Conservation (phyloP, 768 basidiomycete genomes). For the Suillus bovinus region DNA sequence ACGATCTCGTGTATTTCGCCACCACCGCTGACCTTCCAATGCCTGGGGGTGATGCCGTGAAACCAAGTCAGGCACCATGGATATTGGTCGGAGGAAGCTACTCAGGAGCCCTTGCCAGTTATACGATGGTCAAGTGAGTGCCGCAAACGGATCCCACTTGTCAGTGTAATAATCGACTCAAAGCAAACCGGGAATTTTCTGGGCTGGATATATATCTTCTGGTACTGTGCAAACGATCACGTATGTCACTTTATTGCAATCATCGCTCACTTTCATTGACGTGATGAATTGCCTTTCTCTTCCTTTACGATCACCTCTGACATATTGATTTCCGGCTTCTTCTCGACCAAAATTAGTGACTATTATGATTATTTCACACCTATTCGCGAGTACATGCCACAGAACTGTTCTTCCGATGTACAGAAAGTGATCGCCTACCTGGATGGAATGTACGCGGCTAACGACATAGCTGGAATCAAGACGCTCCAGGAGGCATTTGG, state of each 20-base stretch:
- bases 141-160: neutral
- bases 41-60: constrained; percentile 61
- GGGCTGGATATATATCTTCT: constrained; percentile 46
- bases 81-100: constrained; percentile 44
- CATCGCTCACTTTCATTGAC: constrained; percentile 27
- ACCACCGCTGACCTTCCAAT: constrained; percentile 65
- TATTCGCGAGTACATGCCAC: constrained; percentile 63
- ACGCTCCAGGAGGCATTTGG: constrained; percentile 59
- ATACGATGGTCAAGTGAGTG: constrained; percentile 68
- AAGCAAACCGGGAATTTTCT: constrained; percentile 41
- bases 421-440: constrained; percentile 61
- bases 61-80: constrained; percentile 52
- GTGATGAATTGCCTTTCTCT: neutral
- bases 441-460: constrained; percentile 53
- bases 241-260: constrained; percentile 33
- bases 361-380: constrained; percentile 60
- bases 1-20: constrained; percentile 73
- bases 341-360: constrained; percentile 14
- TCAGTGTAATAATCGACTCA: constrained; percentile 9
- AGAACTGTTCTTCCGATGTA: constrained; percentile 74
- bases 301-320: neutral
- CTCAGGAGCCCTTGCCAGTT: constrained; percentile 50
- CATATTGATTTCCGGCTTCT: neutral
- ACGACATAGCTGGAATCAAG: constrained; percentile 46
- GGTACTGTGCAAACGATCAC: constrained; percentile 47